Base-by-base conservation (phyloP, 352 stramenopile species). In the Pythium pyrilobum region DNA sequence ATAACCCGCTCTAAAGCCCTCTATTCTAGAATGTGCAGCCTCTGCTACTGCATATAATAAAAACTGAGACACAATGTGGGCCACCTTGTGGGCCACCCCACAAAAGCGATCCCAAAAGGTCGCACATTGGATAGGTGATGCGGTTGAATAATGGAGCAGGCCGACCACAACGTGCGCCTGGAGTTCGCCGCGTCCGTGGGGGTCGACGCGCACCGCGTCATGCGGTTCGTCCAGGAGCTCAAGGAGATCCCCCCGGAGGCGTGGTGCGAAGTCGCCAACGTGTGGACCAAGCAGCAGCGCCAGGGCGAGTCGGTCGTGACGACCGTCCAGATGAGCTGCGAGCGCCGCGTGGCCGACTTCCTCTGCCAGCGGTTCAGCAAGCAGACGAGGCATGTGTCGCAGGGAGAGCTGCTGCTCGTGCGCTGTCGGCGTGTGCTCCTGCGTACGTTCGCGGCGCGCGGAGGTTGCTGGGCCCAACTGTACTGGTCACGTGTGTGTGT, bases 311-410 rank as follows among this genome's bases (percentile, higher is more conserved):
- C 20, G 5, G 37, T 55, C n/a, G 56, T 37, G 12, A 61, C 47
- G 11, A 38, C 40, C 10, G 67, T 76, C 1, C 63, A 76, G 9
- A 48, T 87, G 37, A 67, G 33, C 31, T 88, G 77, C 37, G 77
- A 84, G 12, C 49, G 64, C 5, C 37, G 12, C 1, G 71, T 90
- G n/a, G 67, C 71, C 2, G 65, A 64, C 5, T 87, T 87, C 59
- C 56, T 90, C 3, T 87, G 72, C 55, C 56, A 79, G 16, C 78
- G 77, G 21, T 90, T 90, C 43, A 33, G 71, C 9, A 64, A 66
- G 27, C 62, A 72, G 25, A 68, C 46, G 9, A 62, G 58, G 2
- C 71, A 87, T 23, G 56, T 87, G 1, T 69, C 63, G 0, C 50
- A 66, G 24, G 75, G 79, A 5, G 74, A 89, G 64, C 29, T 89